These are phyloP conservation scores for Rhododendron ferrugineum DNA, from an alignment of 148 eudicot genomes.

Conservation along the genomic window DNA sequence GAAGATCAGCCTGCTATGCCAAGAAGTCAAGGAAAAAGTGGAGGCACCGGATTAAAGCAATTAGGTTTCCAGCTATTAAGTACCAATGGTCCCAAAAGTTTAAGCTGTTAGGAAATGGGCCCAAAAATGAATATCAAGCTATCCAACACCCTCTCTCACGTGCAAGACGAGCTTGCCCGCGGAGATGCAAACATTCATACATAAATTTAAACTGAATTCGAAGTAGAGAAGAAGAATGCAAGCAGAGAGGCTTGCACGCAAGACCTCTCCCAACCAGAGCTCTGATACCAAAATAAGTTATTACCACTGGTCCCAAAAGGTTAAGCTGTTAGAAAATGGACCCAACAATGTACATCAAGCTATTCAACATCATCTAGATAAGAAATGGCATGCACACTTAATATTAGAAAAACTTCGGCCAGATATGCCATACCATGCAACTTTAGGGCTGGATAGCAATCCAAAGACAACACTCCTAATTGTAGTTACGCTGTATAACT, in stretches of 20 bases:
- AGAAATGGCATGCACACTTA: neutral
- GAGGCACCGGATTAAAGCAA: neutral
- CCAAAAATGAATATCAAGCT: neutral
- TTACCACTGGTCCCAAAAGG: neutral
- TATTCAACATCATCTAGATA: neutral
- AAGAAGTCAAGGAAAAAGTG: neutral
- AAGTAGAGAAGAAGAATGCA: neutral
- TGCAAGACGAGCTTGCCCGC: neutral
- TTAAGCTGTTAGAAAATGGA: neutral
- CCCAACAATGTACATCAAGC: neutral
- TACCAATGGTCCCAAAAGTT: neutral
- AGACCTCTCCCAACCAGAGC: no score
- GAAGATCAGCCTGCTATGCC: neutral
- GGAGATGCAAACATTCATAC: neutral
- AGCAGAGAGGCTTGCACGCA: neutral
- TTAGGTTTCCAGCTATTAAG: neutral
- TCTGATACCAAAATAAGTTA: neutral
- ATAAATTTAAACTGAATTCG: neutral
- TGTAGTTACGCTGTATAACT: neutral
- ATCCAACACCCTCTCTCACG: neutral
- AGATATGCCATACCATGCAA: neutral
- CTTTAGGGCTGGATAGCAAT: neutral
- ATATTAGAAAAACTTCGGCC: neutral
- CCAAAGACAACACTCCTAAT: neutral
- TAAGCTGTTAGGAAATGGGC: neutral